These are phyloP conservation scores for Arthrobotrys musiformis DNA, from an alignment of 2,329 filamentous ascomycete genomes.

Conservation along the genomic window DNA sequence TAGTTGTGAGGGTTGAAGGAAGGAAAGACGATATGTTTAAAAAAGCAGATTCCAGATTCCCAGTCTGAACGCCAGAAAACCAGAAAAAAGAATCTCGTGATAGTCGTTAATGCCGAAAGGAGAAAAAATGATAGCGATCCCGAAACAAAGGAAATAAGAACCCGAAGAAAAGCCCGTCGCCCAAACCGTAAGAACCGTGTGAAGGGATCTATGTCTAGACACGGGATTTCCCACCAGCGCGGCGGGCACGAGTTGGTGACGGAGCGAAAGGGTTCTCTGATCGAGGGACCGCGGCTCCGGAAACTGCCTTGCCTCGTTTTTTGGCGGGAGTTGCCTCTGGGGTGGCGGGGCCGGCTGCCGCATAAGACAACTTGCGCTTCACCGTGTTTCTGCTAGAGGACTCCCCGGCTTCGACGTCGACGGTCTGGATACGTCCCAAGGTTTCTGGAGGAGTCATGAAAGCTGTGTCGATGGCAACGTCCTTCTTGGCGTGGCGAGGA, in stretches of 20 bases:
- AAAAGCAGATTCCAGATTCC: constrained; percentile 36
- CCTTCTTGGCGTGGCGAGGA: constrained; percentile 35
- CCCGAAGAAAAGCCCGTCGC: background rate
- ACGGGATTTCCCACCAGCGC: constrained; percentile 28
- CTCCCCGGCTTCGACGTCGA: constrained; percentile 14
- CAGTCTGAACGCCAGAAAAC: constrained; percentile 40
- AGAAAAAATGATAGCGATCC: constrained; percentile 9
- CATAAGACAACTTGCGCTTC: constrained; percentile 49
- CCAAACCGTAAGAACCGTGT: background rate
- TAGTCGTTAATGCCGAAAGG: constrained; percentile 28
- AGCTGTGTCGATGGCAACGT: constrained; percentile 29
- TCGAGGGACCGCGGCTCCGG: constrained; percentile 11
- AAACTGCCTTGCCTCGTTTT: constrained; percentile 30
- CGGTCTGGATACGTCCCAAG: constrained; percentile 25
- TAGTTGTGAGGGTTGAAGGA: background rate
- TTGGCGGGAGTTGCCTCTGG: constrained; percentile 52
- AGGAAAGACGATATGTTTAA: background rate
- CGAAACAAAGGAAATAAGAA: constrained; percentile 21
- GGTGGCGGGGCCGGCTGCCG: constrained; percentile 29
- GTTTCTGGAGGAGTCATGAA: constrained; percentile 49
- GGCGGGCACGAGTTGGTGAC: constrained; percentile 29
- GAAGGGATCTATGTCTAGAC: constrained; percentile 13
- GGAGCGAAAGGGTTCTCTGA: constrained; percentile 34
- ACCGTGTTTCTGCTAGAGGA: constrained; percentile 23
- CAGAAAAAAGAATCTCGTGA: constrained; percentile 34